Conservation (phyloP, 129 eudicot species). For the Escallonia herrerae region DNA sequence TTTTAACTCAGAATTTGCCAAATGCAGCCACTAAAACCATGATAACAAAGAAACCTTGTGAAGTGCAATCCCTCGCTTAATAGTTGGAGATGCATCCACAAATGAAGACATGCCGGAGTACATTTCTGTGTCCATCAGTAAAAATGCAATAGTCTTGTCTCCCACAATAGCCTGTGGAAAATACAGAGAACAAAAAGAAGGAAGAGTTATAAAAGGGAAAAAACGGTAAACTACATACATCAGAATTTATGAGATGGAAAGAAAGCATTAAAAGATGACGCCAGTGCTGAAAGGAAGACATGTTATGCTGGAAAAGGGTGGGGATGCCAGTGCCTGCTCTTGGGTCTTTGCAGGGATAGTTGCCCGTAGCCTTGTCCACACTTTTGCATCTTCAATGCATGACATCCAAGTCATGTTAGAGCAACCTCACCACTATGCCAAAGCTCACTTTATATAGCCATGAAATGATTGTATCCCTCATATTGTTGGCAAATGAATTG, state of each 20-base stretch:
- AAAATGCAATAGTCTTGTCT: constrained; percentile 86
- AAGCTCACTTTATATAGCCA: neutral
- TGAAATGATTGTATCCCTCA: neutral
- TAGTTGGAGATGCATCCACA: constrained; percentile 64
- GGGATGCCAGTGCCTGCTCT: too few species aligned
- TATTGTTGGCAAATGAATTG: neutral
- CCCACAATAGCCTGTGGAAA: constrained; percentile 81
- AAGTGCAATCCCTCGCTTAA: constrained; percentile 96
- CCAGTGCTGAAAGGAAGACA: neutral
- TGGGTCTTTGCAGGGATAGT: too few species aligned
- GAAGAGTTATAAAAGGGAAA: constrained; percentile 1
- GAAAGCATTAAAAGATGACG: neutral
- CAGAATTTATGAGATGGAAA: neutral
- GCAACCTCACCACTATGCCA: too few species aligned
- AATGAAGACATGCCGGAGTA: constrained; percentile 93
- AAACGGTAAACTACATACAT: neutral
- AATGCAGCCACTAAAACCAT: constrained; percentile 7
- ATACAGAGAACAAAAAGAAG: constrained; percentile 14
- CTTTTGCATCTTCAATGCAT: too few species aligned
- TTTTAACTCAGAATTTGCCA: neutral
- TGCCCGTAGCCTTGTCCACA: too few species aligned
- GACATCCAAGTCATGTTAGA: too few species aligned
- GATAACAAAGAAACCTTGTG: constrained; percentile 61
- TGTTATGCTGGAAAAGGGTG: neutral
- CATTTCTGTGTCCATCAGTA: constrained; percentile 91